phyloP scores from a whole-genome alignment of 164 flowering plant species.

The Tetrastigma voinierianum region DNA sequence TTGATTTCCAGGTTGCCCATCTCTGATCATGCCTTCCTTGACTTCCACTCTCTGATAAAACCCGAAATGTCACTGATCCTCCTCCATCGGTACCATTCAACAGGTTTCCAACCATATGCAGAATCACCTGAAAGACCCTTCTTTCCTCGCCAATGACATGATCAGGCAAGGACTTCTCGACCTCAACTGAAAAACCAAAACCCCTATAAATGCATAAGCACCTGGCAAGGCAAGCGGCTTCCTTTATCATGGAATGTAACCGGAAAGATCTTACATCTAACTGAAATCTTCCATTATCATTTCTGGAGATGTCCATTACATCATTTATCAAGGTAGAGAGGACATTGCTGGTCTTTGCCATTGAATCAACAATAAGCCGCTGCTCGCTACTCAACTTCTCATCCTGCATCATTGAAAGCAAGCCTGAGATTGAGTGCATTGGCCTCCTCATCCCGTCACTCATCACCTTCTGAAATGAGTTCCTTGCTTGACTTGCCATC shows the following conservation, averaged over 20 bases:
- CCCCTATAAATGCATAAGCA: conserved; percentile 67
- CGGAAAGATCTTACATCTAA: conserved; percentile 59
- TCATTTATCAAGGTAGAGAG: conserved; percentile 78
- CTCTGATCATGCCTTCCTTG: conserved; percentile 53
- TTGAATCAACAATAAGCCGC: conserved; percentile 52
- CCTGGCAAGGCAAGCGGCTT: conserved; percentile 79
- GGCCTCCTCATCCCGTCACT: conserved; percentile 87
- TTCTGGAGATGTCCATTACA: conserved; percentile 63
- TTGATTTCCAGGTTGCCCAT: conserved; percentile 66
- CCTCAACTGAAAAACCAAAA: conserved; percentile 51
- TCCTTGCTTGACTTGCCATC: conserved; percentile 93
- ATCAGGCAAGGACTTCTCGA: conserved; percentile 62
- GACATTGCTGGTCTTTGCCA: conserved; percentile 70
- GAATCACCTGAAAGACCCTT: conserved; percentile 84
- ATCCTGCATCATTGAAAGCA: conserved; percentile 72
- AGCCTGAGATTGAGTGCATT: conserved; percentile 86
- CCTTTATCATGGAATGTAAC: conserved; percentile 67
- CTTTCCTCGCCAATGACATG: conserved; percentile 78
- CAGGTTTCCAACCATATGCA: conserved; percentile 86
- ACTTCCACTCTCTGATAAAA: conserved; percentile 41
- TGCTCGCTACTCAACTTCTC: conserved; percentile 56
- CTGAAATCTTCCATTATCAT: conserved; percentile 57
- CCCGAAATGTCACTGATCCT: conserved; percentile 43
- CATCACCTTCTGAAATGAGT: conserved; percentile 85
- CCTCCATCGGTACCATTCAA: conserved; percentile 44